These are phyloP conservation scores for Sedum album DNA, from an alignment of 164 flowering plant genomes.

Conservation along the genomic window DNA sequence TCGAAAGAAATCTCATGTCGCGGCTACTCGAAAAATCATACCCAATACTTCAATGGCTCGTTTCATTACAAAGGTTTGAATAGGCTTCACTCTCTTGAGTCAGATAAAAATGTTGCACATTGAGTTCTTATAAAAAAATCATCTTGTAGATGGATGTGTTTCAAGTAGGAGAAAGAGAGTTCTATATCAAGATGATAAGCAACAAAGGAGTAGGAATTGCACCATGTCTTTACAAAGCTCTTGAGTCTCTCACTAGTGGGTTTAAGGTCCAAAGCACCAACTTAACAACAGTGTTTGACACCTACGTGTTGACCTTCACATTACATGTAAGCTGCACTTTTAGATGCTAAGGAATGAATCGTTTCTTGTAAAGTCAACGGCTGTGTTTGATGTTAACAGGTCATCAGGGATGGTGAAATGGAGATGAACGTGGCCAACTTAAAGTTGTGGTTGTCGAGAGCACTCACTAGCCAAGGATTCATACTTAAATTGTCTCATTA, in stretches of 20 bases:
- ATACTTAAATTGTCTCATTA: not conserved
- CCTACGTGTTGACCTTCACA: slow-evolving; percentile 40
- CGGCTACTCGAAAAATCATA: not conserved
- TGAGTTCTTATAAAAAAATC: too few species aligned
- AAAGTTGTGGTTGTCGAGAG: slow-evolving; percentile 53
- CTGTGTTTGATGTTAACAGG: slow-evolving; percentile 28
- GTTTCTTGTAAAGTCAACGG: not conserved
- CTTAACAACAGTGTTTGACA: slow-evolving; percentile 33
- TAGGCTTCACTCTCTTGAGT: too few species aligned
- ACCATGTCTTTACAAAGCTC: slow-evolving; percentile 45
- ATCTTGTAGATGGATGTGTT: slow-evolving; percentile 57
- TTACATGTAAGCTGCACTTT: slow-evolving; percentile 36
- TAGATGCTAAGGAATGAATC: not conserved
- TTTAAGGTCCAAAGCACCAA: slow-evolving; percentile 50
- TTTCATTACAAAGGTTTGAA: not conserved
- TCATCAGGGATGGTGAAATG: slow-evolving; percentile 30
- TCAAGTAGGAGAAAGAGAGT: slow-evolving; percentile 63
- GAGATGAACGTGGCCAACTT: slow-evolving; percentile 38
- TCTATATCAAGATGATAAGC: slow-evolving; percentile 47
- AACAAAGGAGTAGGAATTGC: slow-evolving; percentile 55
- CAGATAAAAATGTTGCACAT: too few species aligned
- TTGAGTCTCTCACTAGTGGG: slow-evolving; percentile 44
- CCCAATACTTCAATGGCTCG: slow-evolving; percentile 1
- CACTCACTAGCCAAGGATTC: slow-evolving; percentile 64
- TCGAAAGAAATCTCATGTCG: slow-evolving; percentile 13